Evolutionary conservation across 2,329 filamentous ascomycete genomes (phyloP).

Genomic region (Thyridium curvatum): DNA sequence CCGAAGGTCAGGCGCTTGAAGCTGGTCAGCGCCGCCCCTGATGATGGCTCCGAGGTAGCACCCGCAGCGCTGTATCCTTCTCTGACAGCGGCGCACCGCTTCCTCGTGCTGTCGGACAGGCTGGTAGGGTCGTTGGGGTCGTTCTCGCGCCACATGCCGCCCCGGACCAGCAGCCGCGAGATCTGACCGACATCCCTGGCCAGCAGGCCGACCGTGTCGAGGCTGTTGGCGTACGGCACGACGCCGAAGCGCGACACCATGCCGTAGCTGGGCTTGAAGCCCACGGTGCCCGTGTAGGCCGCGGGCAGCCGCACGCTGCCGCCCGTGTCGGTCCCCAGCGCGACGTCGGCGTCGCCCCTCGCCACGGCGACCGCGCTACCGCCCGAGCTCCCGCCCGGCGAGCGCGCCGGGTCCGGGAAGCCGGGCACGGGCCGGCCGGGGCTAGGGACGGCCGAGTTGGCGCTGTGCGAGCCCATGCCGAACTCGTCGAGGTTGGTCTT

Average conservation of each 20-base stretch:
- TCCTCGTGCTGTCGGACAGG: slow-evolving; percentile 49
- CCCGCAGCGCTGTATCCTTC: slow-evolving; percentile 14
- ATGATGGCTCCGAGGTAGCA: neutral
- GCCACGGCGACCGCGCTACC: slow-evolving; percentile 85
- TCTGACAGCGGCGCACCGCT: slow-evolving; percentile 28
- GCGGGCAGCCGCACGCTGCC: slow-evolving; percentile 84
- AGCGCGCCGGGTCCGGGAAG: slow-evolving; percentile 32
- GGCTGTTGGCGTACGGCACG: slow-evolving; percentile 84
- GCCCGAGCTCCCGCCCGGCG: slow-evolving; percentile 85
- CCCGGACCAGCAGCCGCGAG: slow-evolving; percentile 43
- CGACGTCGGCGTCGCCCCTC: slow-evolving; percentile 49
- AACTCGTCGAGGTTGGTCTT: slow-evolving; percentile 84
- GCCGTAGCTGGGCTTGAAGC: slow-evolving; percentile 90
- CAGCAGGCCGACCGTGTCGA: slow-evolving; percentile 83
- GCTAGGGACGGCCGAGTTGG: slow-evolving; percentile 18
- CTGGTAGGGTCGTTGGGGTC: slow-evolving; percentile 74
- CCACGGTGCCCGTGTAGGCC: slow-evolving; percentile 75
- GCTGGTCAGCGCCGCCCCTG: neutral
- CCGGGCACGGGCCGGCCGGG: slow-evolving; percentile 18
- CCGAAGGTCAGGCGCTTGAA: slow-evolving; percentile 40
- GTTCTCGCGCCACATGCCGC: slow-evolving; percentile 41
- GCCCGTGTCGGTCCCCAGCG: slow-evolving; percentile 89
- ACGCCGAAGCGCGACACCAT: slow-evolving; percentile 81
- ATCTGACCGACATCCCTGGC: slow-evolving; percentile 48
- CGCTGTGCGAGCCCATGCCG: slow-evolving; percentile 29